Base-by-base conservation (phyloP, 1,139 yeast genomes). In the Nakaseomyces kungkrabaensis region DNA sequence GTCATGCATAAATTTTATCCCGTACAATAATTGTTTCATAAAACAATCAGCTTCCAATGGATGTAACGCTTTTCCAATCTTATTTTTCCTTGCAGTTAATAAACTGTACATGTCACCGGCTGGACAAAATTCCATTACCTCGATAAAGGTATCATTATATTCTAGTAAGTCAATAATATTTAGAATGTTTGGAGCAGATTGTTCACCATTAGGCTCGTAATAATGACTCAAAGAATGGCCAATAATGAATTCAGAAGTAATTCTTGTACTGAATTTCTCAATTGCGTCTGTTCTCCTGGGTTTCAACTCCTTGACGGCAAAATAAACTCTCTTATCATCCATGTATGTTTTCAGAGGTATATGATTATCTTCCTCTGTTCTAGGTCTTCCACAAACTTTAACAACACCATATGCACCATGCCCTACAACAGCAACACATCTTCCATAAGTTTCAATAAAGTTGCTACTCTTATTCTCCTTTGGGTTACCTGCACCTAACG, bases 231-330 rank as follows among this genome's bases (percentile, higher is more conserved):
- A 66, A 0, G 85, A 76, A 38, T 83, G 78, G 1, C 89, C 81
- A 43, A 86, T 79, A 57, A 83, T 78, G 64, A 82, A 87, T 63
- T 86, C 95, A 7, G 87, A 79, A 0, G 89, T 78, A 29, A 85
- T 77, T 49, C 88, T 70, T 40, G 80, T 79, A 50, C 82, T 75
- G 61, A 82, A 85, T 56, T 76, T 79, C 38, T 74, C 74, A 32
- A 73, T 69, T 10, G 76, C 64, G 56, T 82, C 88, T 36, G 72
- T 53, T 4, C 53, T 43, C 44, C 69, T 69, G 49, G 74, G 73
- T 51, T 75, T 72, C 52, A 84, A 72, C 58, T 84, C 88, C 61
- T 86, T 86, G 37, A 86, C 85, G 0, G 94, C 95, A 63, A 71
- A 82, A 46, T 75, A 72, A 24, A 68, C 48, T 44, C 54, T 56